These are phyloP conservation scores for Myriosclerotinia scirpicola DNA, from an alignment of 2,329 filamentous ascomycete genomes.

Conservation along the genomic window DNA sequence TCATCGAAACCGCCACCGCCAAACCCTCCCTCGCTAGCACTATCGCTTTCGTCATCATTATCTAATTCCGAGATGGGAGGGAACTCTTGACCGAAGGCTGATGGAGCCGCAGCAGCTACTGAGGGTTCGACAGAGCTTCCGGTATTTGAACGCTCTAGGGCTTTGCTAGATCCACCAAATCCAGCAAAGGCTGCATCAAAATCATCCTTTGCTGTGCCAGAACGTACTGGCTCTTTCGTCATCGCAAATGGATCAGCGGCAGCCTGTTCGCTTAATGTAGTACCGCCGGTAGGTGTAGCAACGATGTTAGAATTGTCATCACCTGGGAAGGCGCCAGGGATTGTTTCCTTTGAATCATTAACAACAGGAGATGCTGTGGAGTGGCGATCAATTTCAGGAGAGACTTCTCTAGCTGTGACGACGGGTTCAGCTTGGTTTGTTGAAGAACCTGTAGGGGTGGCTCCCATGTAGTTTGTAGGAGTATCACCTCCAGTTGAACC, in stretches of 20 bases:
- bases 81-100: slow-evolving; percentile 73
- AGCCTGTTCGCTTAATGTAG: slow-evolving; percentile 49
- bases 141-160: slow-evolving; percentile 52
- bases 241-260: slow-evolving; percentile 55
- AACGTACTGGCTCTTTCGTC: slow-evolving; percentile 52
- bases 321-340: slow-evolving; percentile 56
- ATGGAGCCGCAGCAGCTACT: slow-evolving; percentile 47
- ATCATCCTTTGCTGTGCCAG: slow-evolving; percentile 64
- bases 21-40: slow-evolving; percentile 67
- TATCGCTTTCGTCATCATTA: slow-evolving; percentile 80
- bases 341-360: slow-evolving; percentile 41
- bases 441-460: slow-evolving; percentile 38
- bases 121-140: slow-evolving; percentile 41
- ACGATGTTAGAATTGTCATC: slow-evolving; percentile 48
- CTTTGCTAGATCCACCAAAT: slow-evolving; percentile 55
- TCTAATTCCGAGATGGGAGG: slow-evolving; percentile 89
- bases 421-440: slow-evolving; percentile 33
- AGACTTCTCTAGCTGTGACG: slow-evolving; percentile 31
- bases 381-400: slow-evolving; percentile 38
- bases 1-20: slow-evolving; percentile 74
- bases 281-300: slow-evolving; percentile 49
- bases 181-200: slow-evolving; percentile 84
- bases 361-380: slow-evolving; percentile 37
- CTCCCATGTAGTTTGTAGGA: slow-evolving; percentile 42
- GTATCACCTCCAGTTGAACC: slow-evolving; percentile 42